These are phyloP conservation scores for Lactarius sp. DNA, from an alignment of 768 basidiomycete genomes.

Conservation along the genomic window DNA sequence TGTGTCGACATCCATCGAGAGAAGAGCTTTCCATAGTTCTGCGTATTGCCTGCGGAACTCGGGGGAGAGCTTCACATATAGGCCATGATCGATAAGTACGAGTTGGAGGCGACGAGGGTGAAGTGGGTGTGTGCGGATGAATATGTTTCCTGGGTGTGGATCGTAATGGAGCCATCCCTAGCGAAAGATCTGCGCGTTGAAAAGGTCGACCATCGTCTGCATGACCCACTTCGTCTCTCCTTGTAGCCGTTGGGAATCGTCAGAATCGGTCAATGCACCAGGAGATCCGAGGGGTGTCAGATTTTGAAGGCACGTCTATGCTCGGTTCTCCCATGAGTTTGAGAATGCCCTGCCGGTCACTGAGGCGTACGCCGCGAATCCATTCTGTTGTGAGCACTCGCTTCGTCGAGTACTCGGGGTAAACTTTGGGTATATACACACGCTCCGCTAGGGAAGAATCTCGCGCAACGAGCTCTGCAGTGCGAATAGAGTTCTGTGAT, in stretches of 20 bases:
- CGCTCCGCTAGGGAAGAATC: constrained; percentile 66
- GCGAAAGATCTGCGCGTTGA: constrained; percentile 85
- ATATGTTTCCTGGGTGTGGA: constrained; percentile 73
- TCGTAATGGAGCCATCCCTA: constrained; percentile 90
- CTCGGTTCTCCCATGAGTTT: constrained; percentile 53
- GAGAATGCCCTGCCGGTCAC: no score
- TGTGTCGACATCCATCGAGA: no score
- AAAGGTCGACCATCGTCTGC: constrained; percentile 84
- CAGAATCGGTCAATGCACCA: neutral
- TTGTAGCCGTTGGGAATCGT: constrained; percentile 34
- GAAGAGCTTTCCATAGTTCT: no score
- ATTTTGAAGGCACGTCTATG: constrained; percentile 8
- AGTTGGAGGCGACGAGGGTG: constrained; percentile 49
- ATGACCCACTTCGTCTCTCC: constrained; percentile 66
- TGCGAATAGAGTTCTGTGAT: no score
- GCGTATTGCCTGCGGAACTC: constrained; percentile 66
- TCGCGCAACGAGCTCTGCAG: constrained; percentile 57
- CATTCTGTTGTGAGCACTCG: constrained; percentile 82
- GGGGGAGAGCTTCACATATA: constrained; percentile 72
- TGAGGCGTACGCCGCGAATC: constrained; percentile 73
- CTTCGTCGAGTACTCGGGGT: constrained; percentile 65
- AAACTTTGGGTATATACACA: constrained; percentile 77
- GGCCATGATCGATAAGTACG: constrained; percentile 87
- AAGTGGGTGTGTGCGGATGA: constrained; percentile 55
- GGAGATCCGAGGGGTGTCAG: constrained; percentile 17